phyloP scores from a whole-genome alignment of 2,329 filamentous ascomycete genomes.

The Domatiomyces catenatus region DNA sequence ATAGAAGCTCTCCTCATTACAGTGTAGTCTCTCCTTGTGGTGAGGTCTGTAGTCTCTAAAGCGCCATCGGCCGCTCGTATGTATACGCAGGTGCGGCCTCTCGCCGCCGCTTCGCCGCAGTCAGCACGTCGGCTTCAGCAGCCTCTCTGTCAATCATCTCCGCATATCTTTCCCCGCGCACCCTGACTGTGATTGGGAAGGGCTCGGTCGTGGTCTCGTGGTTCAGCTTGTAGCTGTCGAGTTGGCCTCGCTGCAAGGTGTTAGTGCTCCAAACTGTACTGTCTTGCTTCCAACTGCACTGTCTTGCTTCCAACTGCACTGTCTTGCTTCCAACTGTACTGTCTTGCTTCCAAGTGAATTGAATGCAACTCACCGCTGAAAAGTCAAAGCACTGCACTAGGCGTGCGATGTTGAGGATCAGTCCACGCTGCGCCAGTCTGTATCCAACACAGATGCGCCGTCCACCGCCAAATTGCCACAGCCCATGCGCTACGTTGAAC shows the following conservation, averaged over 20 bases:
- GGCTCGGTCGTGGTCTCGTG: slow-evolving; percentile 18
- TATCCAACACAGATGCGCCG: slow-evolving; percentile 24
- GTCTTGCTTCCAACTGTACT: too few species aligned
- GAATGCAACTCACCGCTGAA: slow-evolving; percentile 7
- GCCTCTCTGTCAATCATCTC: slow-evolving; percentile 4
- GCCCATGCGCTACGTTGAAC: slow-evolving; percentile 18
- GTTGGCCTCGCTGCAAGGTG: slow-evolving; percentile 13
- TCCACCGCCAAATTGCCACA: slow-evolving; percentile 24
- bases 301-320: too few species aligned
- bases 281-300: too few species aligned
- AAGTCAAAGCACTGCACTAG: slow-evolving; percentile 20
- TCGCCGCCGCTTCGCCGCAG: too few species aligned
- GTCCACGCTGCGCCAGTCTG: slow-evolving; percentile 19
- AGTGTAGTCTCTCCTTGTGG: too few species aligned
- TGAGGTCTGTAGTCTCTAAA: too few species aligned
- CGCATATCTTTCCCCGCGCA: slow-evolving; percentile 7
- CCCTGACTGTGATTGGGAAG: slow-evolving; percentile 16
- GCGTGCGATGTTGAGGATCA: slow-evolving; percentile 22
- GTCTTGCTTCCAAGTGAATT: too few species aligned
- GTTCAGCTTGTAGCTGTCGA: slow-evolving; percentile 12
- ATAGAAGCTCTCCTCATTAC: too few species aligned
- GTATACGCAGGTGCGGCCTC: too few species aligned
- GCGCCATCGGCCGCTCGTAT: too few species aligned
- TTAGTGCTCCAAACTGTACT: neutral
- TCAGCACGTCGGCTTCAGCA: too few species aligned